Percentiles rank a stretch among this genome's conserved stretches.
These are phyloP conservation scores for Fonsecaea pedrosoi DNA, from an alignment of 2,329 filamentous ascomycete genomes.

Conservation along the genomic window DNA sequence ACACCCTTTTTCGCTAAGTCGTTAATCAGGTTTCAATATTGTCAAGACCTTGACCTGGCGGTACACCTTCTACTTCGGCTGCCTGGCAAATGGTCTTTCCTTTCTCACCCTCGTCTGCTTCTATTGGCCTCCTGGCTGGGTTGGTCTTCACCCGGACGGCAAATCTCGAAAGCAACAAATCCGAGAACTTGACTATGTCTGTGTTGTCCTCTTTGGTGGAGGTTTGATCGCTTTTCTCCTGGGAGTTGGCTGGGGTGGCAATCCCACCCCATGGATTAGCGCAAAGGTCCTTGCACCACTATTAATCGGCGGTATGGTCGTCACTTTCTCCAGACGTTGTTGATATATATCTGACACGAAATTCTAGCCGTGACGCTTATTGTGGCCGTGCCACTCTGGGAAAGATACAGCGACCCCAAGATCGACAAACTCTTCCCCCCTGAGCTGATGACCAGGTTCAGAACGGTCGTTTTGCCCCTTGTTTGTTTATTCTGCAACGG, in stretches of 20 bases:
- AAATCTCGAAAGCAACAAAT: constrained; percentile 31
- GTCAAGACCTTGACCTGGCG: constrained; percentile 22
- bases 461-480: constrained; percentile 17
- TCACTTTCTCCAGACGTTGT: background rate
- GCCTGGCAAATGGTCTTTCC: constrained; percentile 23
- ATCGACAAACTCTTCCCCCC: constrained; percentile 28
- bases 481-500: constrained; percentile 8
- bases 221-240: constrained; percentile 33
- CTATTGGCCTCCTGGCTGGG: constrained; percentile 30
- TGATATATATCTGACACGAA: background rate
- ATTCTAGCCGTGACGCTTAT: background rate
- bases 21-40: background rate
- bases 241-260: constrained; percentile 30
- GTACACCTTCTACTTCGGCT: constrained; percentile 26
- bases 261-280: constrained; percentile 31
- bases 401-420: constrained; percentile 14
- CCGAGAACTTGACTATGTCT: constrained; percentile 32
- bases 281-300: constrained; percentile 20
- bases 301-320: constrained; percentile 16
- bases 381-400: constrained; percentile 26
- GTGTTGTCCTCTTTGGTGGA: constrained; percentile 31
- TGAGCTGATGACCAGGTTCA: constrained; percentile 10
- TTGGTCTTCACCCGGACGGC: constrained; percentile 27
- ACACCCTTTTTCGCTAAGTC: background rate
- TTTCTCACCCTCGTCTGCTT: constrained; percentile 20